Percentiles rank a stretch among this genome's conserved stretches.
Evolutionary conservation across 306 rosid species (phyloP).

Genomic region (Casuarina cunninghamiana): DNA sequence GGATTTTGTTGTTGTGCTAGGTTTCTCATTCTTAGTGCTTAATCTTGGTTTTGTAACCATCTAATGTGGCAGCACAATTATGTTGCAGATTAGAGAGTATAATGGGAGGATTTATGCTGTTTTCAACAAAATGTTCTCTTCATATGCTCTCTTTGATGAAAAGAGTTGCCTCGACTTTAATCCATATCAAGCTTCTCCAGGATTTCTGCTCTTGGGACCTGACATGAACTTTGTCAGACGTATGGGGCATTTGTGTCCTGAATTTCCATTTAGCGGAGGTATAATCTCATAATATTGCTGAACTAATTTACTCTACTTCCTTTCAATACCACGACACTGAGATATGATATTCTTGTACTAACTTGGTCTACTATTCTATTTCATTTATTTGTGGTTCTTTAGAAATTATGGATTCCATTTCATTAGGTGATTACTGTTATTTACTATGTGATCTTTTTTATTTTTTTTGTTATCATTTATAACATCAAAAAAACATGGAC

Average conservation of each 20-base stretch:
- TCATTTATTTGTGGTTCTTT: background rate
- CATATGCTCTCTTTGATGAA: background rate
- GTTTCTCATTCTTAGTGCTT: background rate
- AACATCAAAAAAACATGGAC: no score
- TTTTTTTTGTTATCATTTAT: background rate
- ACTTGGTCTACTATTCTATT: background rate
- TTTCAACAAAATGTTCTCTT: background rate
- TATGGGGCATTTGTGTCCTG: background rate
- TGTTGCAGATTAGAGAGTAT: constrained; percentile 1
- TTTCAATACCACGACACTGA: background rate
- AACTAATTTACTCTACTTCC: background rate
- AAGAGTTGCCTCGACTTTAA: background rate
- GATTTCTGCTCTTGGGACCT: background rate
- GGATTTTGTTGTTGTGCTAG: background rate
- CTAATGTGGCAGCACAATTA: background rate
- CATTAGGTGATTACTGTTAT: background rate
- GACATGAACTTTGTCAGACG: background rate
- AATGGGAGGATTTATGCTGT: background rate
- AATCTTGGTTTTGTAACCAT: background rate
- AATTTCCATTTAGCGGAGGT: background rate
- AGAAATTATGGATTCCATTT: background rate
- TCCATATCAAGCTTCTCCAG: constrained; percentile 4
- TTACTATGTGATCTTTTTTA: background rate
- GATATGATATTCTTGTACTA: background rate
- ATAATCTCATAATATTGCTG: background rate